Percentiles rank a stretch among this genome's conserved stretches.
These are phyloP conservation scores for Fragilaria crotonensis DNA, from an alignment of 108 stramenopile species.

Conservation along the genomic window DNA sequence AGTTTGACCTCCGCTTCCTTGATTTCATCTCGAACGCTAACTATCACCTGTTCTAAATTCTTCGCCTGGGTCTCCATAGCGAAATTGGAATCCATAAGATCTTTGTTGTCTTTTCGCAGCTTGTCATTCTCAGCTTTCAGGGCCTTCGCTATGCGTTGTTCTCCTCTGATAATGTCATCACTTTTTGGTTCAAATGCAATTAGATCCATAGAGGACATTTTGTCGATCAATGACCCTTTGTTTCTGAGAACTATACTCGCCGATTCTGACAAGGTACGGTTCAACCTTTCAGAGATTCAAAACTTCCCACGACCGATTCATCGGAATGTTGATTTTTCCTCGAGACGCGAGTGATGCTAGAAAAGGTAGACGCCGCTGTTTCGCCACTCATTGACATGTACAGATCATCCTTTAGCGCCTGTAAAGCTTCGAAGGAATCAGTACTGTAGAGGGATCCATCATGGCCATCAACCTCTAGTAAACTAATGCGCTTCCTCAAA, in stretches of 20 bases:
- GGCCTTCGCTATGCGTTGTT: not conserved
- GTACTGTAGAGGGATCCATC: no score
- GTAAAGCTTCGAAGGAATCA: no score
- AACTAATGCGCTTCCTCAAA: no score
- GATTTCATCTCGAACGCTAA: not conserved
- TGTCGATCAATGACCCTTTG: not conserved
- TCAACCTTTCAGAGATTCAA: no score
- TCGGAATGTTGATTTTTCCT: no score
- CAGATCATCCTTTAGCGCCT: no score
- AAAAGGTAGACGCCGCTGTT: no score
- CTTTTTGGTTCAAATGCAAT: not conserved
- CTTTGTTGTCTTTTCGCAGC: not conserved
- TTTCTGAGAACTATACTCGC: not conserved
- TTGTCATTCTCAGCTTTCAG: not conserved
- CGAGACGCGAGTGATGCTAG: no score
- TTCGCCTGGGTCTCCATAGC: not conserved
- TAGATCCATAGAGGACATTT: not conserved
- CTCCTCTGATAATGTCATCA: not conserved
- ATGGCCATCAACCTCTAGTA: no score
- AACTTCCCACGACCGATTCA: no score
- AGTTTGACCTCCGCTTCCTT: not conserved
- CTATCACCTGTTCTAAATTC: not conserved
- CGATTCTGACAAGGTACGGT: no score
- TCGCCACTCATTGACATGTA: no score
- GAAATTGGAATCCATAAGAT: not conserved